Evolutionary conservation across 495 filamentous ascomycete genomes (phyloP).

Genomic region (Corynascus novoguineensis): DNA sequence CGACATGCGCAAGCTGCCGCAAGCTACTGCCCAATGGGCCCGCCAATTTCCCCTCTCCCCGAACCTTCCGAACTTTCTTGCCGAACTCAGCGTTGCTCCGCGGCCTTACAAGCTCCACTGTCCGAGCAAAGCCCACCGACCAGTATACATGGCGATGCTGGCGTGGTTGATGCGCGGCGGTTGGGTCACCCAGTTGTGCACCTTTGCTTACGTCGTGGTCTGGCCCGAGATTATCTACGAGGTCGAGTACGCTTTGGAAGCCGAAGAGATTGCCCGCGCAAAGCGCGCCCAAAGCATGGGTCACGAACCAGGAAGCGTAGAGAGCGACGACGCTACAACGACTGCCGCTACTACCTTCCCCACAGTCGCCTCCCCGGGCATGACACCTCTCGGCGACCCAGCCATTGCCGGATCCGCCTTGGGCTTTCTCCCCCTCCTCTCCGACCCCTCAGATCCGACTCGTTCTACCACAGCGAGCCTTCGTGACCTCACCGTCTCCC

Average conservation of each 20-base stretch:
- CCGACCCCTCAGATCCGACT: constrained; percentile 12
- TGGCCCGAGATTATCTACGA: constrained; percentile 57
- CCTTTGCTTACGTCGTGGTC: constrained; percentile 75
- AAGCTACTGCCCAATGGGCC: constrained; percentile 67
- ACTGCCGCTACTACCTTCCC: not conserved
- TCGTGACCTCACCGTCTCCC: constrained; percentile 25
- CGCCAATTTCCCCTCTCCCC: constrained; percentile 74
- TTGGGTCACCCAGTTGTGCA: constrained; percentile 86
- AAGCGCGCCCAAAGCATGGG: constrained; percentile 22
- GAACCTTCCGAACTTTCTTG: constrained; percentile 76
- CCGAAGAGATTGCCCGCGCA: constrained; percentile 40
- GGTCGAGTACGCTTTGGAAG: constrained; percentile 53
- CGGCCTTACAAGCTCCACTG: constrained; percentile 74
- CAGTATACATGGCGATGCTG: constrained; percentile 79
- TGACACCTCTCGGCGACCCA: constrained; percentile 20
- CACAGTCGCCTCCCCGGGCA: not conserved
- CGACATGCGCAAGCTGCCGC: constrained; percentile 64
- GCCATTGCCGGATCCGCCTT: constrained; percentile 22
- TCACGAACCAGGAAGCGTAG: constrained; percentile 15
- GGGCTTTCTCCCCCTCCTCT: constrained; percentile 22
- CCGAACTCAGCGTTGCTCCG: constrained; percentile 66
- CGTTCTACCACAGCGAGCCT: constrained; percentile 23
- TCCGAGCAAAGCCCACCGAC: constrained; percentile 82
- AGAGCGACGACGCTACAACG: constrained; percentile 17
- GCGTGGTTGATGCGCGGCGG: constrained; percentile 88